These are phyloP conservation scores for Aspergillus pseudoterreus DNA, from an alignment of 2,329 filamentous ascomycete genomes.

Conservation along the genomic window DNA sequence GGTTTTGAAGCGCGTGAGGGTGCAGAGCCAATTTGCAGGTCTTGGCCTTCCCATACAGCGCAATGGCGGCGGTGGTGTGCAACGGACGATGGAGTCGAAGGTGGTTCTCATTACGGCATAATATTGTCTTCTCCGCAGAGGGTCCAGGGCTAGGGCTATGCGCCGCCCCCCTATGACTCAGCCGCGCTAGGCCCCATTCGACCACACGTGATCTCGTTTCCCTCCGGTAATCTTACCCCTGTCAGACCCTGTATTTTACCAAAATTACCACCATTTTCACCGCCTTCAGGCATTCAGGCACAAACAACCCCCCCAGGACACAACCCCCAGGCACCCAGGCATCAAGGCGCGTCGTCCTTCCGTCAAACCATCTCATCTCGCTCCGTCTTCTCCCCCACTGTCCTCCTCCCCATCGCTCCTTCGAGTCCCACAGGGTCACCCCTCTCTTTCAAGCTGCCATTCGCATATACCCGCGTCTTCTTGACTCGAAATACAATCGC, in stretches of 20 bases:
- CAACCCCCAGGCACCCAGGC: conserved; percentile 6
- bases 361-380: not conserved
- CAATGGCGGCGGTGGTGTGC: conserved; percentile 1
- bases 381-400: not conserved
- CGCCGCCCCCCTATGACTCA: not conserved
- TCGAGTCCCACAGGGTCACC: not conserved
- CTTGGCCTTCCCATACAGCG: conserved; percentile 10
- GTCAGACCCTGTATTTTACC: not conserved
- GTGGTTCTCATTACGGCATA: conserved; percentile 22
- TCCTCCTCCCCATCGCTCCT: conserved; percentile 2
- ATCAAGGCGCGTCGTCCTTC: not conserved
- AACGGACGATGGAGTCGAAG: conserved; percentile 11
- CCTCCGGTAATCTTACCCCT: too few species aligned
- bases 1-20: conserved; percentile 10
- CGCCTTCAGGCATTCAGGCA: not conserved
- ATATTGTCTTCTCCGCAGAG: conserved; percentile 12
- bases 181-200: conserved; percentile 1
- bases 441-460: not conserved
- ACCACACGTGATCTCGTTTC: not conserved
- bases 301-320: too few species aligned
- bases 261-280: not conserved
- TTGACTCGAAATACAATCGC: not conserved
- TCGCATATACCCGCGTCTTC: not conserved
- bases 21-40: conserved; percentile 2
- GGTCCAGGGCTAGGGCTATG: conserved; percentile 7